Base-by-base conservation (phyloP, 345 rosid genomes). In the Ceriops tagal region DNA sequence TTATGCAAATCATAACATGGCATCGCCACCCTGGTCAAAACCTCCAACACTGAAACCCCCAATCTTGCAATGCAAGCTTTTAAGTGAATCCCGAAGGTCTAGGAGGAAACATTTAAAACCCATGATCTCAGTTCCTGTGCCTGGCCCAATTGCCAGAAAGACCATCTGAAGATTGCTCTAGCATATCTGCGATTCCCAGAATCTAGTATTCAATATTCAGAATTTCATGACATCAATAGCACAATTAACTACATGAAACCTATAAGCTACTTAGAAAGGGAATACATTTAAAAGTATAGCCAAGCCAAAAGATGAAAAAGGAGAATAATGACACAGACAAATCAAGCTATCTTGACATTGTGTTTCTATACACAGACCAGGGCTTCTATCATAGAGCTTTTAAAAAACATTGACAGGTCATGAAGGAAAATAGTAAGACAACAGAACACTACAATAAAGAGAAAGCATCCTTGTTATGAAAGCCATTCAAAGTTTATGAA, bases 101-200 rank as follows among this genome's bases (percentile, higher is more conserved):
- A 81, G 73, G 73, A 68, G 70, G 79, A 72, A 79, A 80, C 71
- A 81, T 73, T 72, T 80, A 74, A 75, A 78, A 82, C 83, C 81
- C 83, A 80, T 83, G 82, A 78, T 66, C 84, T 77, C 81, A 79
- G 82, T 79, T 84, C 87, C 83, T 70, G 77, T 74, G 83, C 80
- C 86, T 79, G 88, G 84, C 89, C 83, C 84, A 82, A 76, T 73
- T 82, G 83, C 87, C 86, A 88, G 88, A 79, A 79, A 73, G 80
- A 81, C 86, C 83, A 82, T 81, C 87, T 81, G 85, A 77, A 81
- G 87, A 83, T 66, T 76, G 84, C 90, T 84, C 90, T 84, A 84
- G 88, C 80, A 77, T 46, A 88, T 88, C 88, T 86, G 87, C 84
- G 84, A 85, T 81, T 86, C 92, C 90, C 87, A 83, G 82, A 86